Percentiles rank a stretch among this genome's conserved stretches.
Evolutionary conservation across 768 basidiomycete species (phyloP).

Genomic region (Royoungia palumana): DNA sequence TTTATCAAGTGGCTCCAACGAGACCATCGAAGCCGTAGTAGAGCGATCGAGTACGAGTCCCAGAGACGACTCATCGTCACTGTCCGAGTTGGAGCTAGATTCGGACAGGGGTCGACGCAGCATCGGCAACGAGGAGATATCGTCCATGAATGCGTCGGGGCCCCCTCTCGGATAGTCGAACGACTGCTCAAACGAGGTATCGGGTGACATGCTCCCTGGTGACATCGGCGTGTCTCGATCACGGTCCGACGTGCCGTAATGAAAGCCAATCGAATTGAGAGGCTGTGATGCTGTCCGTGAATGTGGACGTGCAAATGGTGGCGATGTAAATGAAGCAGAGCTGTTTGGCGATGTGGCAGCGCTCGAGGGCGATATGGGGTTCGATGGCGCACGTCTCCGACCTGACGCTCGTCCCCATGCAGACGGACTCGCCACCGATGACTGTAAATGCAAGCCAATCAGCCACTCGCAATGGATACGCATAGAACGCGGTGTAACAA

Average conservation of each 20-base stretch:
- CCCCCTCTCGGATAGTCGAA: conserved; percentile 37
- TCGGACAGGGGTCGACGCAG: conserved; percentile 41
- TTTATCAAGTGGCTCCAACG: conserved; percentile 69
- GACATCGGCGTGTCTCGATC: conserved; percentile 27
- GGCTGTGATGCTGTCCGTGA: conserved; percentile 60
- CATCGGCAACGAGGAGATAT: conserved; percentile 56
- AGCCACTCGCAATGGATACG: conserved; percentile 4
- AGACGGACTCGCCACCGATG: conserved; percentile 36
- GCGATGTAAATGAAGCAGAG: conserved; percentile 39
- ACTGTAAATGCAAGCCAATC: conserved; percentile 25
- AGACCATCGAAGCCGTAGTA: conserved; percentile 57
- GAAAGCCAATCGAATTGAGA: conserved; percentile 37
- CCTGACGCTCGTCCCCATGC: conserved; percentile 44
- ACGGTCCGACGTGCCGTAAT: conserved; percentile 42
- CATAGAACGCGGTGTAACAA: neutral
- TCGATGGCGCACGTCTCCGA: conserved; percentile 67
- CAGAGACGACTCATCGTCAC: conserved; percentile 47
- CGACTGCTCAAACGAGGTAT: conserved; percentile 28
- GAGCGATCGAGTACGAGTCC: conserved; percentile 62
- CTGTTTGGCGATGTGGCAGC: conserved; percentile 40
- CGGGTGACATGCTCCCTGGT: conserved; percentile 36
- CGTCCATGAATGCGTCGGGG: conserved; percentile 42
- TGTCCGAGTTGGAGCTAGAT: conserved; percentile 49
- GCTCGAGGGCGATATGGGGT: conserved; percentile 48
- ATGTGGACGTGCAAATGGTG: conserved; percentile 54